A percentile compares a stretch with the other conserved stretches of the same genome.
Evolutionary conservation across 352 stramenopile species (phyloP).

Genomic region (Pythium diclinum): DNA sequence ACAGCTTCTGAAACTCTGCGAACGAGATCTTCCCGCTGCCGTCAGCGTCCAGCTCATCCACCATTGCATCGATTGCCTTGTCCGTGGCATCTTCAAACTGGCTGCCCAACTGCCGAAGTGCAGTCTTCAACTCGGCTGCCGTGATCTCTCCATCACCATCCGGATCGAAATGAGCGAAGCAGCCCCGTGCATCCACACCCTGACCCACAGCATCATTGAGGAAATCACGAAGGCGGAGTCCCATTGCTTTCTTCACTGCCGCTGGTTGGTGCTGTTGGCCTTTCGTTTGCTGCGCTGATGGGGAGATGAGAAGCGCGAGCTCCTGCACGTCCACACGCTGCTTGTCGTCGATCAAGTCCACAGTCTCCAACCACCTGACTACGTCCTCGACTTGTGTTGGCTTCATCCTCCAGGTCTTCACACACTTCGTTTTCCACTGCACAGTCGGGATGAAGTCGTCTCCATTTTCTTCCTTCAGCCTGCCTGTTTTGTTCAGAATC

Average conservation of each 20-base stretch:
- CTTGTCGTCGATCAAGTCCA: conserved; percentile 32
- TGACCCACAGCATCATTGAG: conserved; percentile 37
- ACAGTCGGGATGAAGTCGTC: conserved; percentile 7
- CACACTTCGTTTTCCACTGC: conserved; percentile 39
- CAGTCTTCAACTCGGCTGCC: conserved; percentile 44
- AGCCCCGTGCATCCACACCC: conserved; percentile 42
- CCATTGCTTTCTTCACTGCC: conserved; percentile 13
- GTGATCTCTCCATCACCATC: conserved; percentile 51
- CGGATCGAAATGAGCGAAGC: conserved; percentile 59
- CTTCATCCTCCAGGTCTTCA: conserved; percentile 30
- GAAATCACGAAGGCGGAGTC: conserved; percentile 26
- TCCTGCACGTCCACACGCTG: conserved; percentile 31
- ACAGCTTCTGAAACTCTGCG: conserved; percentile 48
- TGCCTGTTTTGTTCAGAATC: not conserved
- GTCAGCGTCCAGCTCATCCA: conserved; percentile 48
- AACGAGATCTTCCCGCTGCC: conserved; percentile 56
- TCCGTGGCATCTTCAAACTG: conserved; percentile 44
- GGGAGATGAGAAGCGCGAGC: conserved; percentile 26
- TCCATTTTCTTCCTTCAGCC: not conserved
- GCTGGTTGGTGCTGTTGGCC: not conserved
- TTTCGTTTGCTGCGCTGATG: not conserved
- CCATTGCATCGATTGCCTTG: conserved; percentile 40
- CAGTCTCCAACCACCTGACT: conserved; percentile 10
- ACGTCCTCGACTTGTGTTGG: conserved; percentile 22
- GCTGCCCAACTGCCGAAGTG: conserved; percentile 43